Conservation (phyloP, 2,329 filamentous ascomycete genomes). For the Trichophyton simii region DNA sequence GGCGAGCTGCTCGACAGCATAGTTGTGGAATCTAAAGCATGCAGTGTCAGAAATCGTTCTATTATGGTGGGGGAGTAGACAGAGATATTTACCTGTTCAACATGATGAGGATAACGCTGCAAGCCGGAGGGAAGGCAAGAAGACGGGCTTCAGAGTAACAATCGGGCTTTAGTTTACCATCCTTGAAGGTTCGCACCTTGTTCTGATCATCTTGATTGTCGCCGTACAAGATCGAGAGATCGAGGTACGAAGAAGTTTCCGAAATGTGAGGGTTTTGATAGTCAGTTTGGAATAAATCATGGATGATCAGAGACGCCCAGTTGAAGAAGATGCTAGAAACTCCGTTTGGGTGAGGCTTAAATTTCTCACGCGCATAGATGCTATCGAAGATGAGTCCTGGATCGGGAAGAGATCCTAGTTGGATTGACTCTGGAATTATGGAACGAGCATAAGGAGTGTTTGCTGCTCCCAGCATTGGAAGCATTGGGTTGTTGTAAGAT, state of each 20-base stretch:
- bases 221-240: slow-evolving; percentile 37
- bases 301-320: slow-evolving; percentile 41
- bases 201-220: slow-evolving; percentile 24
- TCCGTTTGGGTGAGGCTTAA: slow-evolving; percentile 31
- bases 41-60: slow-evolving; percentile 22
- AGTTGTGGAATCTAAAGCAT: slow-evolving; percentile 25
- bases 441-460: slow-evolving; percentile 19
- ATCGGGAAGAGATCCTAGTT: slow-evolving; percentile 17
- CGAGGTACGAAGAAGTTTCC: slow-evolving; percentile 37
- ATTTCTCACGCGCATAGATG: slow-evolving; percentile 37
- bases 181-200: slow-evolving; percentile 24
- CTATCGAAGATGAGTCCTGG: slow-evolving; percentile 20
- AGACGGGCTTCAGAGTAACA: slow-evolving; percentile 26
- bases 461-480: slow-evolving; percentile 19
- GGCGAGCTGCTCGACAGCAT: slow-evolving; percentile 25
- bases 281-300: slow-evolving; percentile 38
- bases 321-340: slow-evolving; percentile 39
- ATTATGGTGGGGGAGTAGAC: slow-evolving; percentile 34
- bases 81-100: slow-evolving; percentile 39
- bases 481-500: slow-evolving; percentile 16
- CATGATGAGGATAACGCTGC: slow-evolving; percentile 25
- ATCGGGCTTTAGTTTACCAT: slow-evolving; percentile 30
- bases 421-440: slow-evolving; percentile 12
- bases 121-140: slow-evolving; percentile 24
- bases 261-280: slow-evolving; percentile 22